Evolutionary conservation across 768 basidiomycete species (phyloP).

Genomic region (Trametes maxima): DNA sequence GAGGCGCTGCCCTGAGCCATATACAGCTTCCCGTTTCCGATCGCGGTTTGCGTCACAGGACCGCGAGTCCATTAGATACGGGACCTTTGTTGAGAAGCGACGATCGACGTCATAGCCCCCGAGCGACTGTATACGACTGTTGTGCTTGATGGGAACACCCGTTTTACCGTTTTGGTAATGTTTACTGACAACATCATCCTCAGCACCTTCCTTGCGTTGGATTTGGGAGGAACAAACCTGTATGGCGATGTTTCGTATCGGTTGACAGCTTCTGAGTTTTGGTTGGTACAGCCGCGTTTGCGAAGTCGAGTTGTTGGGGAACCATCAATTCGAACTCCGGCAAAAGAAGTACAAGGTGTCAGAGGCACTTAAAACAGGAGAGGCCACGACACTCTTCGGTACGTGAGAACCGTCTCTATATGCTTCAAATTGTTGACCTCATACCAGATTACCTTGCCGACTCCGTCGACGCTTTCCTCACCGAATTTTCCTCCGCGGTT

Average conservation of each 20-base stretch:
- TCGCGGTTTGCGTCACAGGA: conserved; percentile 4
- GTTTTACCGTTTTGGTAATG: neutral
- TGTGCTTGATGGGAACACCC: neutral
- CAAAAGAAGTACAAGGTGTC: conserved; percentile 99
- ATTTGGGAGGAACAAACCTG: conserved; percentile 98
- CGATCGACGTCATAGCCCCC: neutral
- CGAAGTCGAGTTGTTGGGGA: conserved; percentile 87
- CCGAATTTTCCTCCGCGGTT: conserved; percentile 41
- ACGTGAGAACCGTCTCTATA: conserved; percentile 7
- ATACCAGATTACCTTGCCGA: conserved; percentile 92
- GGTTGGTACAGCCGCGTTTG: conserved; percentile 75
- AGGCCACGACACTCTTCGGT: conserved; percentile 88
- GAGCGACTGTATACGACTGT: neutral
- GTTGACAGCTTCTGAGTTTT: neutral
- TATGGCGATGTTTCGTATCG: conserved; percentile 43
- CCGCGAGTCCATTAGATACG: neutral
- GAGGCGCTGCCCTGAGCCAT: neutral
- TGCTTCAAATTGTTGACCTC: neutral
- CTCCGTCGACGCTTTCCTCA: conserved; percentile 94
- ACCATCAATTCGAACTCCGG: conserved; percentile 85
- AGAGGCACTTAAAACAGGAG: conserved; percentile 89
- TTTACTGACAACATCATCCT: conserved; percentile 10
- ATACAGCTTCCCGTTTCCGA: neutral
- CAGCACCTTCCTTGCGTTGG: conserved; percentile 94
- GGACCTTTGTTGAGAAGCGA: neutral